Evolutionary conservation across 2,329 filamentous ascomycete genomes (phyloP).

Genomic region (Colletotrichum sp.): DNA sequence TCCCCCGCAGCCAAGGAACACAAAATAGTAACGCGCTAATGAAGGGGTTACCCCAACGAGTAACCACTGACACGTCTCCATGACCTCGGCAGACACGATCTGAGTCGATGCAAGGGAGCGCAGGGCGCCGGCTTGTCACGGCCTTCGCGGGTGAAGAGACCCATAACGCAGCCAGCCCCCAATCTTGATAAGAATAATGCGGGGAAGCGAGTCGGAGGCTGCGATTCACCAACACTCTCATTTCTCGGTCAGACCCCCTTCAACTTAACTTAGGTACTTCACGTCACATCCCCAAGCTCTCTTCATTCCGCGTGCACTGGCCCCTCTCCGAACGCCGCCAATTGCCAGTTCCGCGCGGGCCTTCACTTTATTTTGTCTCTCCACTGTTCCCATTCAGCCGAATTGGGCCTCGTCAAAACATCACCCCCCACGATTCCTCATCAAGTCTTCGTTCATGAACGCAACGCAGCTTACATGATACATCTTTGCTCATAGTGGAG

Average conservation of each 20-base stretch:
- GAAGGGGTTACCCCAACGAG: constrained; percentile 12
- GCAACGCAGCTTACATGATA: neutral
- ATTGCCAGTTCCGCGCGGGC: neutral
- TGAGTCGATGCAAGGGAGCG: neutral
- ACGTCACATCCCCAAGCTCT: neutral
- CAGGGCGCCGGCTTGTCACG: constrained; percentile 7
- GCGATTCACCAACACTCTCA: neutral
- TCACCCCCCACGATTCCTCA: neutral
- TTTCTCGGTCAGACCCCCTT: neutral
- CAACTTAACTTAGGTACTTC: neutral
- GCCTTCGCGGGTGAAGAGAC: neutral
- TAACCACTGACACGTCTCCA: neutral
- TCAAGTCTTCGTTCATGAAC: neutral
- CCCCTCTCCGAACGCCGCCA: neutral
- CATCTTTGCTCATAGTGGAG: neutral
- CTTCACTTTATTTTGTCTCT: neutral
- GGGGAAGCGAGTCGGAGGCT: neutral
- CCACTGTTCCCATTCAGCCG: neutral
- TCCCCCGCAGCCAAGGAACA: neutral
- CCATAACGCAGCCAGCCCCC: neutral
- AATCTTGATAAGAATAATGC: constrained; percentile 10
- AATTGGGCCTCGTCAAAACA: neutral
- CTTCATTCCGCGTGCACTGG: neutral
- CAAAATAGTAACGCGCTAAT: neutral
- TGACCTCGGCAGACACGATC: neutral